Evolutionary conservation across 2,329 filamentous ascomycete genomes (phyloP).

Genomic region (Alternaria infectoria): DNA sequence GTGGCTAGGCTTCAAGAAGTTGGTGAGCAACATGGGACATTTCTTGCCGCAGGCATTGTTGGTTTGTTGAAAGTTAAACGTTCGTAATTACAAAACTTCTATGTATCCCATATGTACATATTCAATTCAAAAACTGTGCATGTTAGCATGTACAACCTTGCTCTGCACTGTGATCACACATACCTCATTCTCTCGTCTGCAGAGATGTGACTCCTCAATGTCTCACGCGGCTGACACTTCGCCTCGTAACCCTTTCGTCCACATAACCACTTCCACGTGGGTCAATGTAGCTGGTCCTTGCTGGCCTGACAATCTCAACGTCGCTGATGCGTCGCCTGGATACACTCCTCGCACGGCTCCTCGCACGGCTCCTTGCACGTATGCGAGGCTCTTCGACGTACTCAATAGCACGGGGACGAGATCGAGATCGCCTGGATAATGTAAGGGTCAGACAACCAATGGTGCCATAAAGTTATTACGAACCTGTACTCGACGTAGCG

Average conservation of each 20-base stretch:
- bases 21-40: not conserved
- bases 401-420: slow-evolving; percentile 33
- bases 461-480: not conserved
- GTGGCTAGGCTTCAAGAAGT: not conserved
- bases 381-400: slow-evolving; percentile 35
- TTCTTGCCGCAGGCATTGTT: not conserved
- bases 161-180: not conserved
- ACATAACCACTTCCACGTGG: slow-evolving; percentile 27
- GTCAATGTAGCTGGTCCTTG: slow-evolving; percentile 35
- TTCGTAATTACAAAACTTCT: not conserved
- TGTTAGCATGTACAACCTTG: not conserved
- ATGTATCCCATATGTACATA: not conserved
- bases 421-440: slow-evolving; percentile 16
- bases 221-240: slow-evolving; percentile 40
- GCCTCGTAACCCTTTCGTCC: slow-evolving; percentile 33
- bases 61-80: not conserved
- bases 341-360: slow-evolving; percentile 33
- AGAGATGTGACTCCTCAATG: not conserved
- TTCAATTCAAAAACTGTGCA: not conserved
- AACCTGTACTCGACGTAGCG: slow-evolving; percentile 30
- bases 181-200: not conserved
- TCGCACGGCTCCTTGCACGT: slow-evolving; percentile 19
- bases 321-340: slow-evolving; percentile 34
- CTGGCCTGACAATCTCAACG: slow-evolving; percentile 28
- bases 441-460: not conserved